Evolutionary conservation across 2,329 filamentous ascomycete species (phyloP).

Genomic region (Colletotrichum siamense): DNA sequence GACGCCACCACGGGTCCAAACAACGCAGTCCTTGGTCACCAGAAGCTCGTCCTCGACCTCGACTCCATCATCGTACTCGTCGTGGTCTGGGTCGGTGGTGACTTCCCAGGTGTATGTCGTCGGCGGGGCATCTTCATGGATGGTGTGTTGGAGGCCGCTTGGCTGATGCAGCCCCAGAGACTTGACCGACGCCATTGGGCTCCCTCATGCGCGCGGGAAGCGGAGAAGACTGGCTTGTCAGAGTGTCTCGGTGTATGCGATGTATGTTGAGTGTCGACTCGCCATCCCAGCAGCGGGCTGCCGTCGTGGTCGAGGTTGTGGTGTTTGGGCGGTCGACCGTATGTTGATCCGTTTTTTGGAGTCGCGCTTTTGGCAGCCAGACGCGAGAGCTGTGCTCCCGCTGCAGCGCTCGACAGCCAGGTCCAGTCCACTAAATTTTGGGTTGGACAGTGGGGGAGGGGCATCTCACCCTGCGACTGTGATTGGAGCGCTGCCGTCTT

Average conservation of each 20-base stretch:
- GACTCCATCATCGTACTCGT: conserved; percentile 37
- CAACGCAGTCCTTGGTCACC: conserved; percentile 74
- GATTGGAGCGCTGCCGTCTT: background rate
- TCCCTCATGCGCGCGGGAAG: conserved; percentile 4
- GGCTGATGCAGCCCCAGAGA: conserved; percentile 93
- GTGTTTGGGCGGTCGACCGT: background rate
- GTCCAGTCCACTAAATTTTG: background rate
- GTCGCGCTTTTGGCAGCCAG: background rate
- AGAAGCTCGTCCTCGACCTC: conserved; percentile 79
- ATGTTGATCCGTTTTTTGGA: conserved; percentile 2
- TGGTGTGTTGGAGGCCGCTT: conserved; percentile 80
- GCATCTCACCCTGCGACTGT: background rate
- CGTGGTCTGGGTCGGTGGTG: conserved; percentile 37
- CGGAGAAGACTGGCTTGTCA: background rate
- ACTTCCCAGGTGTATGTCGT: conserved; percentile 81
- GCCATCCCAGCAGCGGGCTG: conserved; percentile 9
- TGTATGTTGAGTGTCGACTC: background rate
- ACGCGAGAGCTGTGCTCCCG: background rate
- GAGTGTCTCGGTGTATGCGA: background rate
- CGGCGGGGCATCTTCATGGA: conserved; percentile 75
- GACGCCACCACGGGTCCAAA: conserved; percentile 88
- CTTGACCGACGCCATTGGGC: conserved; percentile 82
- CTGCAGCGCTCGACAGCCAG: background rate
- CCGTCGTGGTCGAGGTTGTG: background rate
- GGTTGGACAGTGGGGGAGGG: conserved; percentile 9